These are phyloP conservation scores for Lathyrus tuberosus DNA, from an alignment of 306 rosid genomes.

Conservation along the genomic window DNA sequence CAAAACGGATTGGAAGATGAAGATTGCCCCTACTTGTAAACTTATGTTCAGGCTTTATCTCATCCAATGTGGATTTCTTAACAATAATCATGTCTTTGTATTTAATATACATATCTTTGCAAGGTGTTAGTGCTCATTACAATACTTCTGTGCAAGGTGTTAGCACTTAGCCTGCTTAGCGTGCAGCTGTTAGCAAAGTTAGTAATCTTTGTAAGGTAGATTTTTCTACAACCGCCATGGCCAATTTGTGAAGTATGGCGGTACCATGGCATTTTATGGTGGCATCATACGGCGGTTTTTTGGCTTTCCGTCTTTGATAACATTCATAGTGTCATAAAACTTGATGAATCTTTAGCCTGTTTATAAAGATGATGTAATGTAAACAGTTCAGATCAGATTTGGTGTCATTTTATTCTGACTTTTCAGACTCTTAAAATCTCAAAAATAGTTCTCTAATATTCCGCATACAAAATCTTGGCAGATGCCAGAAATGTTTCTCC, in stretches of 20 bases:
- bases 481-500: constrained; percentile 67
- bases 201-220: too few species aligned
- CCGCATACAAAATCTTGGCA: constrained; percentile 37
- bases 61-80: not conserved
- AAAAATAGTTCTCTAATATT: constrained; percentile 12
- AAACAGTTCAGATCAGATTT: not conserved
- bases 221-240: too few species aligned
- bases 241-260: too few species aligned
- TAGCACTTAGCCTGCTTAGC: too few species aligned
- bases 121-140: too few species aligned
- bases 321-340: constrained; percentile 4
- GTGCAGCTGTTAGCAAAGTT: too few species aligned
- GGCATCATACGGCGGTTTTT: too few species aligned
- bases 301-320: too few species aligned
- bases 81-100: not conserved
- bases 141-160: too few species aligned
- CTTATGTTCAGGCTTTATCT: not conserved
- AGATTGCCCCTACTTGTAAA: not conserved
- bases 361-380: constrained; percentile 10
- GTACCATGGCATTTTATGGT: too few species aligned
- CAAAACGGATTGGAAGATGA: not conserved
- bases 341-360: not conserved
- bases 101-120: too few species aligned
- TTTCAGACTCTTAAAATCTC: constrained; percentile 6
- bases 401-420: not conserved